Base-by-base conservation (phyloP, 768 basidiomycete genomes). In the Tricholoma saponaceum region DNA sequence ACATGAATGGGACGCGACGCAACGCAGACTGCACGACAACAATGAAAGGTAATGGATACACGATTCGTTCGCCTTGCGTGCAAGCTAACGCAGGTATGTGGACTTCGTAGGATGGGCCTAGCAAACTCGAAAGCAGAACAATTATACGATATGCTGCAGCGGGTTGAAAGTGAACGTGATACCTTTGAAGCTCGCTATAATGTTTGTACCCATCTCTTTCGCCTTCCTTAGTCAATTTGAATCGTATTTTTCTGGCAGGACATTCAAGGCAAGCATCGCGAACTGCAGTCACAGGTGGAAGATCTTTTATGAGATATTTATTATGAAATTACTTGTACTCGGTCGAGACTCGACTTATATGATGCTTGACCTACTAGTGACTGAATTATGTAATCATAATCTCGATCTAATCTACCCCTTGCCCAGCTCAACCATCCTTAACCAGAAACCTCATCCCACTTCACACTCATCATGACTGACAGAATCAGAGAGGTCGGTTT, bases 401-500 rank as follows among this genome's bases (percentile, higher is more conserved):
- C 69, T 70, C 70, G 70, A 72, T 71, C 69, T 69, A 70, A 71
- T 72, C 70, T 67, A 62, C 65, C 67, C 69, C 65, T 67, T 66
- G 60, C 66, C 64, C 62, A 66, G 53, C 60, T n/a, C n/a, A n/a
- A n/a, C n/a, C n/a, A n/a, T n/a, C n/a, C n/a, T 51, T 59, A 62
- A 60, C 61, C 44, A 57, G 58, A 59, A 59, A 58, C 60, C 23
- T 51, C 59, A 53, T 58, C 55, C 56, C 62, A 55, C 46, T 58
- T n/a, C 50, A 50, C 51, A 20, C 59, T 58, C 61, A 72, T 67
- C 63, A 78, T 77, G 74, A 74, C 79, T 25, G 81, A 82, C 60
- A 76, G 75, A 76, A 83, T 83, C 70, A 79, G 70, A 67, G 78
- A 80, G 70, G 82, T 79, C 64, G 16, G 66, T 59, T 20, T 18